Evolutionary conservation across 2,329 filamentous ascomycete genomes (phyloP), one percentile per base, ranked within the genome.

Genomic region (Xylariaceae sp.): DNA sequence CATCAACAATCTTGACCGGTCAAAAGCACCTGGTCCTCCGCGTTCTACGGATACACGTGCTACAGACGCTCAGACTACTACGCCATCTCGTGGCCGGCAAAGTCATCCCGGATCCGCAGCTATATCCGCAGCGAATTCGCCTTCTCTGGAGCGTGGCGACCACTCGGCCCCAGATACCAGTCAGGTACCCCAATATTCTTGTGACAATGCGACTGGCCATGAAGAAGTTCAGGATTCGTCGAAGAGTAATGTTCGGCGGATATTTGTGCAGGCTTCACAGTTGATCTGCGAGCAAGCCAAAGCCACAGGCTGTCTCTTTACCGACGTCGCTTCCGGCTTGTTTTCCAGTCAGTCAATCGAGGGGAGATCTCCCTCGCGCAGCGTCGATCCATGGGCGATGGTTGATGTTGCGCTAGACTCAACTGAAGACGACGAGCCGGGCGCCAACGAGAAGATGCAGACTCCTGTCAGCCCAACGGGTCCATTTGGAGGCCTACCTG

Each of bases 261-360:
- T 60, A 19, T 60, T 60, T 19, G 48, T 53, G 0, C 52, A 56
- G 17, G 58, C 58, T 45, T 57, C 58, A 2, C 51, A 58, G 32
- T 31, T 60, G 19, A 50, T 60, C 14, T 56, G 58, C 18, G 49
- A 57, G 27, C 58, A 60, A 43, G 45, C 52, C 4, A 53, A 39
- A 42, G 56, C 58, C 32, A 45, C 50, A 6, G 58, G 56, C 11
- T 60, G 58, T 30, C 22, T 56, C 10, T 58, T 60, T 35, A 46
- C 49, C 3, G 54, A 57, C 33, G 58, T 51, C 14, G 39, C 47
- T 27, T 51, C 50, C 5, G 52, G 49, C 6, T 30, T 59, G 11
- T 58, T 57, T 33, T 54, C 47, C 33, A 19, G 45, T 22, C 48
- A 49, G 5, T 19, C 43, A 1, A 48, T 55, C 1, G 45, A 36